Evolutionary conservation across 129 eudicot genomes (phyloP), one percentile per base, ranked within the genome.

Genomic region (Oenanthe sinensis): DNA sequence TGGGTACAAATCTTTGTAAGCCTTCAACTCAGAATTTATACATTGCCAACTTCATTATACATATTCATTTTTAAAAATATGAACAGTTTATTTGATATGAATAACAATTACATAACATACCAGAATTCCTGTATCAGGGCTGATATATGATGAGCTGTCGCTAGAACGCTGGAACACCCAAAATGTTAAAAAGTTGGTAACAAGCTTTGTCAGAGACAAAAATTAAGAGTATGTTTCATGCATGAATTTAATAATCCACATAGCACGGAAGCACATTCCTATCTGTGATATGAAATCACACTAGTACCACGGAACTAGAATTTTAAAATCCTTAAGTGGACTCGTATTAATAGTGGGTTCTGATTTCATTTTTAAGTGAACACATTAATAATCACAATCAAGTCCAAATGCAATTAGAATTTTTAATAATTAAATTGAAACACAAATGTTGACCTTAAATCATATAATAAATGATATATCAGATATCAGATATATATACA

Each of bases 111-210:
- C 6, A 77, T 10, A 46, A 74, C 89, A n/a, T 90, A 94, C 98
- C 98, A 94, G 74, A 45, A 79, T 52, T 83, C 98, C 98, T 46
- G 97, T 91, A 63, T 91, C 88, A 0, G 82, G 63, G 84, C 80
- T 88, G 83, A 94, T 90, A 73, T 67, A 83, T 50, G 75, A 9
- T 71, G 96, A 89, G 20, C 79, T 74, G 78, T 84, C 91, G 65
- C 96, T 90, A 16, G 93, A 84, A 79, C 91, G 92, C 98, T 93
- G 96, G 75, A 60, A 89, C 62, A 71, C 30, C 81, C 28, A 75
- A 80, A 74, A 80, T 10, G 30, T 14, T 60, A n/a, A 8, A 2
- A 39, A 50, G 19, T 78, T 58, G 17, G 55, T 62, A n/a, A 0
- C 33, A 75, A 65, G 24, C 69, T 39, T 22, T 62, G 4, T 68